Base-by-base conservation (phyloP, 108 stramenopile genomes). In the Fistulifera pelliculosa region DNA sequence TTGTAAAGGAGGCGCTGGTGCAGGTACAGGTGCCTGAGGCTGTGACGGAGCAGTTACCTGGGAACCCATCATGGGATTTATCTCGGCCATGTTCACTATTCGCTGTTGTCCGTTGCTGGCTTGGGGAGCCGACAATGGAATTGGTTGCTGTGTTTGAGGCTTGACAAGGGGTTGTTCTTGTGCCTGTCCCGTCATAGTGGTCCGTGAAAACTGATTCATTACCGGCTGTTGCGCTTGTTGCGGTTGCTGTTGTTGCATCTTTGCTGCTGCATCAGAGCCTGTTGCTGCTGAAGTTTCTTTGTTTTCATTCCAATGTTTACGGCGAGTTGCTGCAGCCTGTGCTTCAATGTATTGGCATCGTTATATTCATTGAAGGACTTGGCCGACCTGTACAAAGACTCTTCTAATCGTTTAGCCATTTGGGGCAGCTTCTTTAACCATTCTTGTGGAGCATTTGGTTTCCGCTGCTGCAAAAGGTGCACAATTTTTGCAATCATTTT, bases 401-500 rank as follows among this genome's bases (percentile, higher is more conserved):
- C 94, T 52, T 97, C 96, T 52, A 97, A 70, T 21, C 94, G 77
- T 54, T 93, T 93, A 0, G 96, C 96, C 96, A 97, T 97, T 62
- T 95, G 89, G 7, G 94, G 94, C 8, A 97, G 77, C 56, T 95
- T 95, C 59, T 90, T 83, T 61, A 94, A 64, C 94, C 94, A 95
- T 68, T 95, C 92, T 54, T 83, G 73, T n/a, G 94, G 88, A 7
- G 96, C 94, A 61, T 97, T 85, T 28, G 94, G 93, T 48, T 92
- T 93, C 25, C 96, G 81, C 53, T 88, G 82, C 49, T 93, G 83
- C 62, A 97, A 70, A n/a, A 97, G 68, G 41, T 87, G 83, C 25
- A 95, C 93, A 66, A 94, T 94, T 74, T n/a, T 90, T 89, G 89
- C 87, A 79, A 94, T 94, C 93, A 94, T 94, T 61, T 80, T 85